phyloP scores from a whole-genome alignment of 192 early-diverging fungal genomes.

The Coemansia sp. region DNA sequence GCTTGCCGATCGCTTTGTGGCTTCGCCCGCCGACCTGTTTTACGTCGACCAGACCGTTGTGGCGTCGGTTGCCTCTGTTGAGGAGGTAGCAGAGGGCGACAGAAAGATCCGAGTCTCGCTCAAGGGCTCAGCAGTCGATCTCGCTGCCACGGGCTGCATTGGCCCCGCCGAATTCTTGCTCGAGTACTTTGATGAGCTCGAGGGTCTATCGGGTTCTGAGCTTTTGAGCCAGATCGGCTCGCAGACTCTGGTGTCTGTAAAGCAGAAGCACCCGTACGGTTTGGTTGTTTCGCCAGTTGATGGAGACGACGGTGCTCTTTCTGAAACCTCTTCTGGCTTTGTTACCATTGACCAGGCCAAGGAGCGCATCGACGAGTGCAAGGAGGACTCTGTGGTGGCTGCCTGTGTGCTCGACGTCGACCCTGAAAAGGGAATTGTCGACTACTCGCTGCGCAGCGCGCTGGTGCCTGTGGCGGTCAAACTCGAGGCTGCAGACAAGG shows the following conservation, averaged over 20 bases:
- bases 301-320: not conserved
- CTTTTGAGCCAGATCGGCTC: slow-evolving; percentile 54
- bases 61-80: slow-evolving; percentile 57
- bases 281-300: slow-evolving; percentile 49
- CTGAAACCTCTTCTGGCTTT: slow-evolving; percentile 57
- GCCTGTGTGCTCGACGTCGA: slow-evolving; percentile 72
- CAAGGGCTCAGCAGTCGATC: slow-evolving; percentile 61
- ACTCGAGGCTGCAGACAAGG: slow-evolving; percentile 1
- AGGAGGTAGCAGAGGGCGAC: slow-evolving; percentile 36
- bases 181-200: slow-evolving; percentile 53
- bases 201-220: slow-evolving; percentile 36
- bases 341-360: slow-evolving; percentile 61
- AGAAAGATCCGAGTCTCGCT: slow-evolving; percentile 60
- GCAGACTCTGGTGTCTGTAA: slow-evolving; percentile 46
- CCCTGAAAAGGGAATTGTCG: slow-evolving; percentile 60
- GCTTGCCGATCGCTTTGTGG: slow-evolving; percentile 65
- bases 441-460: slow-evolving; percentile 58
- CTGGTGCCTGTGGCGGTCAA: slow-evolving; percentile 13
- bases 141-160: slow-evolving; percentile 39
- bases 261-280: slow-evolving; percentile 59
- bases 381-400: slow-evolving; percentile 52
- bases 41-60: slow-evolving; percentile 69
- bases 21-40: slow-evolving; percentile 56
- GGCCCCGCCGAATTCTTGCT: slow-evolving; percentile 56
- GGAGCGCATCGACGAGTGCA: slow-evolving; percentile 39